These are phyloP conservation scores for Alnus glutinosa DNA, from an alignment of 306 rosid species.

Conservation along the genomic window DNA sequence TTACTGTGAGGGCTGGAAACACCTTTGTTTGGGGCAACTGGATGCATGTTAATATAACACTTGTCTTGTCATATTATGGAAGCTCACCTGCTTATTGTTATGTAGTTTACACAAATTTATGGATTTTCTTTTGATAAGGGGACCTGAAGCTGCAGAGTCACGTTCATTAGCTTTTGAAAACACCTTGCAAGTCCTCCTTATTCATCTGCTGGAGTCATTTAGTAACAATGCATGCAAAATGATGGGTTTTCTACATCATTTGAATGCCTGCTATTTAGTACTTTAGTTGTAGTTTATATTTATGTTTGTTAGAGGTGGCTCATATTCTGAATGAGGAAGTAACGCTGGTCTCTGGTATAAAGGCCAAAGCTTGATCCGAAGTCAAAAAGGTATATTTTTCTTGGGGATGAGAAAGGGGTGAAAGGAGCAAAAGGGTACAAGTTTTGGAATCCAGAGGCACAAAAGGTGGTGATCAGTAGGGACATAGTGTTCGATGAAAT, in stretches of 20 bases:
- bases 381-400: too few species aligned
- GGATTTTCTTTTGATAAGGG: not conserved
- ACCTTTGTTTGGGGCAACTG: not conserved
- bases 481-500: too few species aligned
- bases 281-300: not conserved
- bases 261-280: not conserved
- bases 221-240: constrained; percentile 7
- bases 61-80: not conserved
- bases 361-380: too few species aligned
- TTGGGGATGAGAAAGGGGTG: too few species aligned
- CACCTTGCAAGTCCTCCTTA: constrained; percentile 3
- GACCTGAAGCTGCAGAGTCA: constrained; percentile 2
- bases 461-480: too few species aligned
- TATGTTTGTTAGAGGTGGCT: not conserved
- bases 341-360: too few species aligned
- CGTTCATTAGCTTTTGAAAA: not conserved
- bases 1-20: not conserved
- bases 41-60: not conserved
- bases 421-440: too few species aligned
- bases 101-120: not conserved
- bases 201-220: not conserved
- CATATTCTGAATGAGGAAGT: too few species aligned
- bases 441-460: too few species aligned
- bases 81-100: not conserved
- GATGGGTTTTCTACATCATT: not conserved